Evolutionary conservation across 2,329 filamentous ascomycete genomes (phyloP).

Genomic region (Sarocladium kiliense): DNA sequence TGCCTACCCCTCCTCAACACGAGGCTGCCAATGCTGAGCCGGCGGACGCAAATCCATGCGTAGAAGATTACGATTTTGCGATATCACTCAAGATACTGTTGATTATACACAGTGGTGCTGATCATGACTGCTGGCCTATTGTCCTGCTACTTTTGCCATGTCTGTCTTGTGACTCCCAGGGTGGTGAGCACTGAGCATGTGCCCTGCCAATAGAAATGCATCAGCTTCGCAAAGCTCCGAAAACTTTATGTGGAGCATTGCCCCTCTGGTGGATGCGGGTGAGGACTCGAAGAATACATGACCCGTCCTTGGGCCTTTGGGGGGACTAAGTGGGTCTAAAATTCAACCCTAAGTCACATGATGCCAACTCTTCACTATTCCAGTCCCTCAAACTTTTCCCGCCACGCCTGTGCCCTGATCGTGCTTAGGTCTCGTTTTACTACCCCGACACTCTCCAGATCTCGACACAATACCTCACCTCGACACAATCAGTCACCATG

Average conservation of each 20-base stretch:
- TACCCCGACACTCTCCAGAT: constrained; percentile 42
- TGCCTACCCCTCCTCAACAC: not conserved
- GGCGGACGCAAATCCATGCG: too few relatives aligned
- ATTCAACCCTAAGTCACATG: not conserved
- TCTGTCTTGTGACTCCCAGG: too few relatives aligned
- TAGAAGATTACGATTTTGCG: too few relatives aligned
- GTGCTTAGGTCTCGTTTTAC: constrained; percentile 11
- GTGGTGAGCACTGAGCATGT: too few relatives aligned
- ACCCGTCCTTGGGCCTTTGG: not conserved
- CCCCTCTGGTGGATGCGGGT: not conserved
- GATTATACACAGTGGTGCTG: too few relatives aligned
- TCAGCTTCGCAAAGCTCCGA: not conserved
- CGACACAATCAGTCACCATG: constrained; percentile 60
- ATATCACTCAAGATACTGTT: too few relatives aligned
- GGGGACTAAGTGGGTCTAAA: too few relatives aligned
- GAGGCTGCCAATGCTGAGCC: too few relatives aligned
- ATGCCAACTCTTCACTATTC: not conserved
- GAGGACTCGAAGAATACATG: not conserved
- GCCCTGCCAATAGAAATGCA: too few relatives aligned
- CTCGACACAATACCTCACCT: constrained; percentile 31
- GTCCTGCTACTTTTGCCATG: too few relatives aligned
- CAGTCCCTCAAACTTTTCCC: constrained; percentile 6
- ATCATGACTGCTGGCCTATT: too few relatives aligned
- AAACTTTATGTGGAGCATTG: not conserved
- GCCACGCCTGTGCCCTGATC: not conserved